Percentiles rank a stretch among this genome's conserved stretches.
Evolutionary conservation across 306 rosid genomes (phyloP).

Genomic region (Cicer pinnatifidum): DNA sequence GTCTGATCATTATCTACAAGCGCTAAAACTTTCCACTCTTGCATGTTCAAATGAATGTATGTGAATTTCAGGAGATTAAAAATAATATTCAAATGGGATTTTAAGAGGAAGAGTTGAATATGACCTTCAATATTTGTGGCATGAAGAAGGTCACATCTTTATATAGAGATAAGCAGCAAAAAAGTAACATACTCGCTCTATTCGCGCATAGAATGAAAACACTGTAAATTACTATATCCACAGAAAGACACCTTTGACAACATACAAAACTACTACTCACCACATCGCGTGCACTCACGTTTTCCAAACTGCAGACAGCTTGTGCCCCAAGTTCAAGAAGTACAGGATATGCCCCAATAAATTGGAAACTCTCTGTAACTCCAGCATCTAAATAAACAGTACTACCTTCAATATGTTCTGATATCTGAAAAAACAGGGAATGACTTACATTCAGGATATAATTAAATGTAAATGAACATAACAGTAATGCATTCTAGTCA

Average conservation of each 20-base stretch:
- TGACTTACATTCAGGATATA: background rate
- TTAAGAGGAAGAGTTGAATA: background rate
- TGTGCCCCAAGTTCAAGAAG: constrained; percentile 76
- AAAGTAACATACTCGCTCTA: background rate
- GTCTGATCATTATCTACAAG: background rate
- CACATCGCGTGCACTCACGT: constrained; percentile 56
- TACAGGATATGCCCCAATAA: constrained; percentile 69
- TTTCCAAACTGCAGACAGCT: constrained; percentile 78
- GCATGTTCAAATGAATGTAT: background rate
- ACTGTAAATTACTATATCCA: constrained; percentile 10
- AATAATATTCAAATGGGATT: background rate
- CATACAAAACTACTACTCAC: constrained; percentile 53
- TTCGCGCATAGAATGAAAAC: background rate
- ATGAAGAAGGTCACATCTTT: background rate
- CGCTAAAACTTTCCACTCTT: background rate
- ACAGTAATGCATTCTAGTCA: background rate
- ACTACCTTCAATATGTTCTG: constrained; percentile 77
- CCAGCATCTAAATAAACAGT: constrained; percentile 87
- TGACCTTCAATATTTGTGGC: constrained; percentile 3
- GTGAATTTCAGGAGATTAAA: background rate
- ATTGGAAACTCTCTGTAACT: constrained; percentile 78
- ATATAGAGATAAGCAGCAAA: background rate
- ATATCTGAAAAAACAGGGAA: constrained; percentile 51
- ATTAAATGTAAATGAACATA: constrained; percentile 11
- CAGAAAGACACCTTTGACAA: constrained; percentile 8